These are phyloP conservation scores for Coniosporium apollinis DNA, from an alignment of 495 filamentous ascomycete genomes.

Conservation along the genomic window DNA sequence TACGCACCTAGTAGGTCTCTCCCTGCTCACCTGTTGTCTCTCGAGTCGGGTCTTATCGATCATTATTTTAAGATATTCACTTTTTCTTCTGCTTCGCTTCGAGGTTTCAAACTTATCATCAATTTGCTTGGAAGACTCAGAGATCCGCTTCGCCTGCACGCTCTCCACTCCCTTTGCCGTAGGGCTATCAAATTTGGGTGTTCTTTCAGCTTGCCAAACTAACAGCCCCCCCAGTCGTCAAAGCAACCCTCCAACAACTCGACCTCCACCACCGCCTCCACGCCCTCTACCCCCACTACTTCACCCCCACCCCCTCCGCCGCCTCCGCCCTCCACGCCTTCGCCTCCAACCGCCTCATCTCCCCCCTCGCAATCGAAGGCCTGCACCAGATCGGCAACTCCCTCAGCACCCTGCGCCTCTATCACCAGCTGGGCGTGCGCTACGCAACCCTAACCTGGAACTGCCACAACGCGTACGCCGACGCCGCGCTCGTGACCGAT, in stretches of 20 bases:
- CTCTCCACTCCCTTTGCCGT: no score
- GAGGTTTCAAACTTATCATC: no score
- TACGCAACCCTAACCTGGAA: constrained; percentile 88
- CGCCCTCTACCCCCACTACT: constrained; percentile 47
- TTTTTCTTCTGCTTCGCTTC: no score
- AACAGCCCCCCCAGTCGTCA: constrained; percentile 46
- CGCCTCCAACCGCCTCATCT: constrained; percentile 45
- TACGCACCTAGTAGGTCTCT: constrained; percentile 39
- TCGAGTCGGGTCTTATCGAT: no score
- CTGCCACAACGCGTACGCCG: constrained; percentile 82
- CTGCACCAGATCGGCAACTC: constrained; percentile 92
- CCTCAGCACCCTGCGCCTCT: constrained; percentile 55
- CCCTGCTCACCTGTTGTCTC: no score
- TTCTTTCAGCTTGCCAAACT: no score
- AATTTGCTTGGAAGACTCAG: no score
- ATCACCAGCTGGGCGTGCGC: constrained; percentile 63
- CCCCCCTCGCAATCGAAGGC: constrained; percentile 73
- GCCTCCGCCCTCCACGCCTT: constrained; percentile 35
- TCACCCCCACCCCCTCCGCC: constrained; percentile 42
- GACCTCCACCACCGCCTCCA: constrained; percentile 62
- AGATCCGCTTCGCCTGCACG: no score
- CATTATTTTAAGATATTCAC: no score
- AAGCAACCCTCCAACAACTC: constrained; percentile 63
- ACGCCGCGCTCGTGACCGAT: constrained; percentile 47
- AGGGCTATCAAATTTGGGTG: no score